Evolutionary conservation across 2,329 filamentous ascomycete genomes (phyloP).

Genomic region (Trichoderma lentiforme): DNA sequence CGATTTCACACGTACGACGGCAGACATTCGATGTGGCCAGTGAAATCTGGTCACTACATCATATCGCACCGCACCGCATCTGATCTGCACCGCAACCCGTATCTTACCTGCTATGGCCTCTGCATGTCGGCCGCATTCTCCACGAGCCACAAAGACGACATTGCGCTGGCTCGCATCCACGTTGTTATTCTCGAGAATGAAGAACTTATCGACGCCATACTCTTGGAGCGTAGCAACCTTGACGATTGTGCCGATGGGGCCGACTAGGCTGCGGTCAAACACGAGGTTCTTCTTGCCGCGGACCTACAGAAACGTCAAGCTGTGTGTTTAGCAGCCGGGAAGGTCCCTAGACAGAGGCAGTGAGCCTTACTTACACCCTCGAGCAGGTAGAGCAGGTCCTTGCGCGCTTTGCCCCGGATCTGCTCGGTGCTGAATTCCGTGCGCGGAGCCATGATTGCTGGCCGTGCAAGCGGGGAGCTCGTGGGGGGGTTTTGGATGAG

Average conservation of each 20-base stretch:
- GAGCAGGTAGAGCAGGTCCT: constrained; percentile 84
- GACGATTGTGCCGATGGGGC: constrained; percentile 84
- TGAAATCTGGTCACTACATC: neutral
- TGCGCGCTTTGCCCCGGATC: constrained; percentile 76
- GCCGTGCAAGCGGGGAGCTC: constrained; percentile 30
- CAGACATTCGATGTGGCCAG: neutral
- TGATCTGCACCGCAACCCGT: neutral
- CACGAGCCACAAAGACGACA: constrained; percentile 87
- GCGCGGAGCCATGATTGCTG: constrained; percentile 66
- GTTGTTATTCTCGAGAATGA: constrained; percentile 94
- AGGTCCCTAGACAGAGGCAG: constrained; percentile 24
- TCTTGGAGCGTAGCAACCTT: constrained; percentile 95
- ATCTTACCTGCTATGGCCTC: constrained; percentile 81
- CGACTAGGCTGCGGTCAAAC: constrained; percentile 85
- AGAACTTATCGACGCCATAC: constrained; percentile 96
- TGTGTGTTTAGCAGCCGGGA: constrained; percentile 21
- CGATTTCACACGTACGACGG: neutral
- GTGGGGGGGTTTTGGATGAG: constrained; percentile 14
- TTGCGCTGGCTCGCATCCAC: constrained; percentile 92
- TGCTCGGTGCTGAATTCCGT: constrained; percentile 70
- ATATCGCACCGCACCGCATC: neutral
- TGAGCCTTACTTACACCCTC: constrained; percentile 75
- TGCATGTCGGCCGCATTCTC: constrained; percentile 81
- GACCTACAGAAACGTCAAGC: constrained; percentile 56
- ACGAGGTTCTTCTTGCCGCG: constrained; percentile 98